Evolutionary conservation across 768 basidiomycete species (phyloP).

Genomic region (Mycena albidolilacea): DNA sequence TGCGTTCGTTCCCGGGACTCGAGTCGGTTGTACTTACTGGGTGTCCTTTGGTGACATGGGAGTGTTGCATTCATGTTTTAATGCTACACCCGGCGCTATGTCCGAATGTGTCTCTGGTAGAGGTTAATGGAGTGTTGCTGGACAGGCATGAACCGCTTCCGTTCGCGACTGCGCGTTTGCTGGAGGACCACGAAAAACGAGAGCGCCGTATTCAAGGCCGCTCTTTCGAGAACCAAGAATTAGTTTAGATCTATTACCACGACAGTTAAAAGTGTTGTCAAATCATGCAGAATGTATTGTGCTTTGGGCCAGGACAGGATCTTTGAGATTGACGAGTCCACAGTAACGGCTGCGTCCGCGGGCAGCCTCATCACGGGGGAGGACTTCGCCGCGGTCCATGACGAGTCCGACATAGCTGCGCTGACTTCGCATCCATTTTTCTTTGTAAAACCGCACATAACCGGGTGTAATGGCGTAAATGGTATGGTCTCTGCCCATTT

Average conservation of each 20-base stretch:
- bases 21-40: conserved; percentile 7
- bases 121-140: conserved; percentile 23
- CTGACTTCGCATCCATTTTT: conserved; percentile 80
- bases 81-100: conserved; percentile 17
- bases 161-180: conserved; percentile 15
- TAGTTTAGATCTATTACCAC: no score
- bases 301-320: conserved; percentile 11
- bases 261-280: background rate
- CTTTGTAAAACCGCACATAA: conserved; percentile 94
- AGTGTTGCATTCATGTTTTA: conserved; percentile 17
- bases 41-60: conserved; percentile 17
- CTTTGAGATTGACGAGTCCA: conserved; percentile 78
- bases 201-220: background rate
- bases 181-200: background rate
- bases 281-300: conserved; percentile 37
- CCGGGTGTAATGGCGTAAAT: conserved; percentile 93
- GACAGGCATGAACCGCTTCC: conserved; percentile 25
- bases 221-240: background rate
- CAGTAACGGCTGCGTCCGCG: conserved; percentile 90
- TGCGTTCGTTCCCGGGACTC: conserved; percentile 22
- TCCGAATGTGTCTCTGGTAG: background rate
- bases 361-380: conserved; percentile 84
- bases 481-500: conserved; percentile 95
- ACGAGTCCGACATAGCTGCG: conserved; percentile 90
- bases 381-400: conserved; percentile 82